Evolutionary conservation across 176 grass and related monocot genomes (phyloP), one percentile per base, ranked within the genome.

Genomic region (Avena eriantha): DNA sequence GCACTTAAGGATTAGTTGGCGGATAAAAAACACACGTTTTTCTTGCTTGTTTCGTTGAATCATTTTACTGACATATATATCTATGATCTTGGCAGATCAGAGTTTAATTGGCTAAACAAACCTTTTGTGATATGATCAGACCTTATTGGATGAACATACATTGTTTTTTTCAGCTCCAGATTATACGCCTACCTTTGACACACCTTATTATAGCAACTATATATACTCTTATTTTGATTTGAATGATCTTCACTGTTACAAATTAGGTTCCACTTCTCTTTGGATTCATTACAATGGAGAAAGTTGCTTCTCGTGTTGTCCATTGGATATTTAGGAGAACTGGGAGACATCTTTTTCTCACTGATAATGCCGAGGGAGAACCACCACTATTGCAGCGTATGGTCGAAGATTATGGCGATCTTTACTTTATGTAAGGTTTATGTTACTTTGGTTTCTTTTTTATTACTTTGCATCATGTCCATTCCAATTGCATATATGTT

Each of bases 261-360:
- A 83, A 91, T 49, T 88, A 98, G 94, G 97, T 96, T 49, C 97
- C 92, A 3, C 86, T 98, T 56, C 87, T 98, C 61, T 96, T 96
- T 84, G 97, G 94, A 24, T 86, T 92, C 46, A 83, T 82, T 77
- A 84, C 86, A 39, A 93, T 98, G 71, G 97, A 98, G 87, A 89
- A 84, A 6, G 73, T 98, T 87, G 97, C 90, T 68, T 98, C 86
- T 67, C 80, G 21, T 22, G 24, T 98, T 5, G 82, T 98, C 84
- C 97, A 98, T 83, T 94, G 93, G 92, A 92, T 98, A 78, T 96
- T 94, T 78, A 89, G 87, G 81, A 91, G 92, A 90, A 95, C 97
- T 45, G 97, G 94, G n/a, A 92, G 68, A 47, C 97, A 98, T 94
- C 97, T 98, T 79, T 98, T 96, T 83, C 86, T 98, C 80, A 96